A percentile compares a stretch with the other conserved stretches of the same genome.
phyloP scores from a whole-genome alignment of 176 grass and related monocot genomes.

The Rhynchospora pubera region DNA sequence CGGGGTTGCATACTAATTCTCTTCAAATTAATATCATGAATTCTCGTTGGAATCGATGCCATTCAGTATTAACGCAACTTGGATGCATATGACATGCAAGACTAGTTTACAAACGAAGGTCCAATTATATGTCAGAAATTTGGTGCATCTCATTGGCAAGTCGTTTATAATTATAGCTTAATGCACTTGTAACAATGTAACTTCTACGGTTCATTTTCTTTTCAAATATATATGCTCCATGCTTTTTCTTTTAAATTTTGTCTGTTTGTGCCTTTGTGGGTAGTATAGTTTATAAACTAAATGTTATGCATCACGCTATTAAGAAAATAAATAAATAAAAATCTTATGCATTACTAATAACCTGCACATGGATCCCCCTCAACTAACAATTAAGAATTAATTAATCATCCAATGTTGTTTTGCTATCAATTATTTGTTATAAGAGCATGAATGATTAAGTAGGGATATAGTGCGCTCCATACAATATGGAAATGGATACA shows the following conservation, averaged over 20 bases:
- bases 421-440: conserved; percentile 6
- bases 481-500: background rate
- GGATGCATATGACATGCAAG: background rate
- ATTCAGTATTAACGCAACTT: too few relatives aligned
- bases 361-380: background rate
- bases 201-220: background rate
- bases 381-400: background rate
- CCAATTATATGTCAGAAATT: background rate
- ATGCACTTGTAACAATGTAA: background rate
- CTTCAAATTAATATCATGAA: too few relatives aligned
- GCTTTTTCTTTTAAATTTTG: background rate
- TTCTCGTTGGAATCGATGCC: too few relatives aligned
- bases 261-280: background rate
- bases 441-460: background rate
- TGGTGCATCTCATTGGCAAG: background rate
- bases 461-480: background rate
- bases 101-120: background rate
- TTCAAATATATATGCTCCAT: background rate
- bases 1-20: too few relatives aligned
- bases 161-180: background rate
- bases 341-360: background rate
- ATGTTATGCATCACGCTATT: background rate
- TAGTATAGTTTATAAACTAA: background rate
- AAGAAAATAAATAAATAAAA: background rate
- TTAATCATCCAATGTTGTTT: background rate